phyloP scores from a whole-genome alignment of 140 eudicot genomes.

The Oenanthe javanica region DNA sequence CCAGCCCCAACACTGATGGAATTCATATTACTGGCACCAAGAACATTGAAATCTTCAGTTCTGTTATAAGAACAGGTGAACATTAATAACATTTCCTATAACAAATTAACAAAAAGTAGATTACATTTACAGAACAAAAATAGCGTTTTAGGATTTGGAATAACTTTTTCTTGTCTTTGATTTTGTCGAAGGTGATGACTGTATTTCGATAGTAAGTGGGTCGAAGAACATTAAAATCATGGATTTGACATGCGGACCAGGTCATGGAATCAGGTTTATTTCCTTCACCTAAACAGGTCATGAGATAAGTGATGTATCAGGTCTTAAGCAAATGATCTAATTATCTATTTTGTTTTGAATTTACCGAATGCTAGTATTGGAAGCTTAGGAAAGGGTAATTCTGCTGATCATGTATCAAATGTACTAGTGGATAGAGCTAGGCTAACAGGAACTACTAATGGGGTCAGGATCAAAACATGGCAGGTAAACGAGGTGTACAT shows the following conservation, averaged over 20 bases:
- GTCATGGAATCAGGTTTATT: conserved; percentile 88
- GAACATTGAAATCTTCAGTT: conserved; percentile 37
- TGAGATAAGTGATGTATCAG: background rate
- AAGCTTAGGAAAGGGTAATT: conserved; percentile 63
- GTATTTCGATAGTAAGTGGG: conserved; percentile 83
- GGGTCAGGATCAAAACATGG: conserved; percentile 85
- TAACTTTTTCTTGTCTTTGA: background rate
- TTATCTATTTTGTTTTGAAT: background rate
- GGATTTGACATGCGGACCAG: conserved; percentile 76
- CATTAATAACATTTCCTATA: too few relatives aligned
- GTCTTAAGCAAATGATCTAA: background rate
- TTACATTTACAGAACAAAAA: background rate
- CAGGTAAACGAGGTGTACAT: conserved; percentile 39
- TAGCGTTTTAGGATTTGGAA: background rate
- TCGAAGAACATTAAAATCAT: conserved; percentile 41
- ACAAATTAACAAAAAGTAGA: background rate
- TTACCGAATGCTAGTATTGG: conserved; percentile 56
- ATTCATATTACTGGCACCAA: conserved; percentile 57
- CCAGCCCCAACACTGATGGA: conserved; percentile 93
- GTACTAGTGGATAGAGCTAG: conserved; percentile 47
- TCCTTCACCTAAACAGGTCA: background rate
- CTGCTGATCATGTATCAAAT: conserved; percentile 52
- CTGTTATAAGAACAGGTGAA: conserved; percentile 59
- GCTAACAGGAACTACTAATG: conserved; percentile 56
- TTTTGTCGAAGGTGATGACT: conserved; percentile 67